These are phyloP conservation scores for Fragilaria radians DNA, from an alignment of 108 stramenopile genomes.

Conservation along the genomic window DNA sequence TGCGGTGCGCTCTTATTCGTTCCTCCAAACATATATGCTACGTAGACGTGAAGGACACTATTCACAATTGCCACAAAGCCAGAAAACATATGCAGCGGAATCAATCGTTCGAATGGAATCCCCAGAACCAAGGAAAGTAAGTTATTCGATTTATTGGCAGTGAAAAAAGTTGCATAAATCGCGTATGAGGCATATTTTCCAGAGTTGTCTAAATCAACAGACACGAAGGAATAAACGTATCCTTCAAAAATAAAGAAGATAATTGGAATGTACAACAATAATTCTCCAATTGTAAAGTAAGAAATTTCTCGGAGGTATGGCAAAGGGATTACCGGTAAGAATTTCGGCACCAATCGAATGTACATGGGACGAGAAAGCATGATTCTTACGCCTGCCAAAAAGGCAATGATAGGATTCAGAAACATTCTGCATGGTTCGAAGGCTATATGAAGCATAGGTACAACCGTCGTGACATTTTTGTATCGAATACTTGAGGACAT, in stretches of 20 bases:
- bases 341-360: conserved; percentile 7
- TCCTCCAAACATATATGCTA: neutral
- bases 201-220: conserved; percentile 3
- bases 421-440: too few species aligned
- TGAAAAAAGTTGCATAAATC: conserved; percentile 3
- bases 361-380: conserved; percentile 19
- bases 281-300: conserved; percentile 18
- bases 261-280: conserved; percentile 13
- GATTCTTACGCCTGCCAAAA: too few species aligned
- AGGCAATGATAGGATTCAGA: too few species aligned
- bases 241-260: conserved; percentile 9
- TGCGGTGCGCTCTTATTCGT: neutral
- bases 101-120: conserved; percentile 11
- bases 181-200: conserved; percentile 14
- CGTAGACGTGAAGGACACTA: neutral
- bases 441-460: too few species aligned
- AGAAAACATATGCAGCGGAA: conserved; percentile 1
- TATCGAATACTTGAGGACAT: too few species aligned
- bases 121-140: conserved; percentile 9
- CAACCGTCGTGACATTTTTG: too few species aligned
- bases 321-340: conserved; percentile 7
- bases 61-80: neutral
- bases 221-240: conserved; percentile 15
- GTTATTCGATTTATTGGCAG: conserved; percentile 7
- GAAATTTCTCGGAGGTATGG: conserved; percentile 4